phyloP scores from a whole-genome alignment of 148 eudicot genomes.

The Hydrangea macrophylla region DNA sequence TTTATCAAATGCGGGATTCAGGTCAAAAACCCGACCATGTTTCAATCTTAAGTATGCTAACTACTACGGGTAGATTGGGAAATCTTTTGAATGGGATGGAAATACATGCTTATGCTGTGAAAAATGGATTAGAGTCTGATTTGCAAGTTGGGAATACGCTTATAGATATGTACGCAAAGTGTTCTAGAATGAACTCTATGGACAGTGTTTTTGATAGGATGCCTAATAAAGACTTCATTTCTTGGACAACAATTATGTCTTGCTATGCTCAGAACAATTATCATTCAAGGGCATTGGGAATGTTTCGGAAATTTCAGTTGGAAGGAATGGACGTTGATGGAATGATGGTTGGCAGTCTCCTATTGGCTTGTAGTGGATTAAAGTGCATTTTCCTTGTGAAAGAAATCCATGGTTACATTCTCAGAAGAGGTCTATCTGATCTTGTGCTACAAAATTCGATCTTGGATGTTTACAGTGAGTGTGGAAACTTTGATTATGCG shows the following conservation, averaged over 20 bases:
- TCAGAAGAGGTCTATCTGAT: conserved; percentile 58
- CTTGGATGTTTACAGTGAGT: conserved; percentile 67
- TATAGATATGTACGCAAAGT: conserved; percentile 80
- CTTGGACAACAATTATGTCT: conserved; percentile 75
- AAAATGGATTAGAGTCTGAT: conserved; percentile 47
- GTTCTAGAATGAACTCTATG: conserved; percentile 43
- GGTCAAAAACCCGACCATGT: conserved; percentile 59
- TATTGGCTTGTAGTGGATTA: conserved; percentile 64
- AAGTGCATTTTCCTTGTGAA: conserved; percentile 53
- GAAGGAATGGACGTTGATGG: conserved; percentile 42
- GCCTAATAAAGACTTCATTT: conserved; percentile 49
- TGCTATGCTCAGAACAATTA: conserved; percentile 56
- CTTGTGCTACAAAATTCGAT: conserved; percentile 52
- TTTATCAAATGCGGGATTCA: conserved; percentile 37
- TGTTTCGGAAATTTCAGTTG: conserved; percentile 47
- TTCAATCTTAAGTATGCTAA: conserved; percentile 58
- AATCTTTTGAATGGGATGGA: conserved; percentile 69
- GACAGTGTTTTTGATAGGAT: conserved; percentile 52
- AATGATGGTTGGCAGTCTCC: conserved; percentile 70
- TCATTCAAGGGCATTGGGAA: conserved; percentile 48
- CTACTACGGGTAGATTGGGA: conserved; percentile 54
- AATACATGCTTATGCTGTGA: conserved; percentile 75
- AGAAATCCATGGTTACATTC: conserved; percentile 64
- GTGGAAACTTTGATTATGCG: conserved; percentile 50
- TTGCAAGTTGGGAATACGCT: conserved; percentile 71